These are phyloP conservation scores for Nigrospora sphaerica DNA, from an alignment of 2,329 filamentous ascomycete species.

Conservation along the genomic window DNA sequence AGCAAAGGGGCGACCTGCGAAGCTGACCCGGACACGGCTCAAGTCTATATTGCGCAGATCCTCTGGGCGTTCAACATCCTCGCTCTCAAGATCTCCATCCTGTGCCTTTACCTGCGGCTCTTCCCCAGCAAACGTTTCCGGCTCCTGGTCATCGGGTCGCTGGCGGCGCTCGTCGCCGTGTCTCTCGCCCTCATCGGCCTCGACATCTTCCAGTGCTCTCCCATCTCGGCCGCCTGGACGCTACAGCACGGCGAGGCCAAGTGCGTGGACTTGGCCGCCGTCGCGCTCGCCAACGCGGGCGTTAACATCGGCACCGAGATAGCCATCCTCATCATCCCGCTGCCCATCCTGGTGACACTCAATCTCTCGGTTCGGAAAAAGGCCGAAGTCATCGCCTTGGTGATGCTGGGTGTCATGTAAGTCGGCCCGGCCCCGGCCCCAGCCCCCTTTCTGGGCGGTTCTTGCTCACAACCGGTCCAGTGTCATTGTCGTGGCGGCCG, in stretches of 20 bases:
- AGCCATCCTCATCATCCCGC: background rate
- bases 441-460: background rate
- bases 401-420: background rate
- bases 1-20: background rate
- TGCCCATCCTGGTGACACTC: background rate
- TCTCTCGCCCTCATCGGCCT: background rate
- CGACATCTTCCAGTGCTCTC: slow-evolving; percentile 1
- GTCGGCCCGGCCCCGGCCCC: background rate
- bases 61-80: slow-evolving; percentile 3
- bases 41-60: slow-evolving; percentile 1
- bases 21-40: background rate
- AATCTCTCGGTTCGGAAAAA: background rate
- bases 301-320: background rate
- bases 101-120: background rate
- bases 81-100: background rate
- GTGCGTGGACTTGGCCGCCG: background rate
- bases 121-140: background rate
- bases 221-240: background rate
- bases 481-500: background rate
- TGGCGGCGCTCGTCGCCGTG: background rate
- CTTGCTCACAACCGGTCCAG: background rate
- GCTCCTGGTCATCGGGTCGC: background rate
- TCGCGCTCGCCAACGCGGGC: background rate
- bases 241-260: slow-evolving; percentile 1
- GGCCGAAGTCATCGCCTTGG: background rate